phyloP scores from a whole-genome alignment of 257 asterid species.

The Lycium barbarum region DNA sequence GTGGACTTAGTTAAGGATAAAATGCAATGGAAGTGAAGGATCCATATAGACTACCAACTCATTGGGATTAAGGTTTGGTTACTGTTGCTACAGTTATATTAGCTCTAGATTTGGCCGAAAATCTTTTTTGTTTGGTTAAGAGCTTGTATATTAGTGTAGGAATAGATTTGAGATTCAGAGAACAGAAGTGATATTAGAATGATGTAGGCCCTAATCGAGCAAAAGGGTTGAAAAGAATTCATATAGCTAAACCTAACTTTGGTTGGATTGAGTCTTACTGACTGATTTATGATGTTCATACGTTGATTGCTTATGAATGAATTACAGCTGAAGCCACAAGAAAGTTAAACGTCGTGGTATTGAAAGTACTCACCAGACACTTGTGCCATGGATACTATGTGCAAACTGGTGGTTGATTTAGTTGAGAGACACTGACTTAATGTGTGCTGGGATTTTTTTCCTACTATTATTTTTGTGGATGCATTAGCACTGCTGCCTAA shows the following conservation, averaged over 20 bases:
- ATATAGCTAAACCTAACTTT: neutral
- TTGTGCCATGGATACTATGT: neutral
- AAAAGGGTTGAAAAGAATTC: neutral
- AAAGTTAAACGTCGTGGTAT: neutral
- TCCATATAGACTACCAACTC: neutral
- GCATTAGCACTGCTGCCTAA: neutral
- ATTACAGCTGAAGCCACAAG: neutral
- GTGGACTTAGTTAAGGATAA: neutral
- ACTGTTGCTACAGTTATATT: neutral
- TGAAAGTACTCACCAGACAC: neutral
- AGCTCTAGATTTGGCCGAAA: neutral
- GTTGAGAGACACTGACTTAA: neutral
- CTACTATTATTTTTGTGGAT: neutral
- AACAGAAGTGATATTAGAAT: neutral
- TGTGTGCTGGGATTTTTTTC: neutral
- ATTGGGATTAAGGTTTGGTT: neutral
- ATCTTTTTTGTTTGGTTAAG: neutral
- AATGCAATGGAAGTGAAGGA: neutral
- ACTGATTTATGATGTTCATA: neutral
- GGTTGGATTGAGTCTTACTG: slow-evolving; percentile 4
- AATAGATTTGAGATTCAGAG: neutral
- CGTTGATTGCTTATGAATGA: neutral
- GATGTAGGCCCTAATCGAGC: neutral
- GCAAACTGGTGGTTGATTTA: neutral
- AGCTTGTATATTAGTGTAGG: neutral